Conservation (phyloP, 2,329 filamentous ascomycete genomes). For the Biscogniauxia mediterranea region DNA sequence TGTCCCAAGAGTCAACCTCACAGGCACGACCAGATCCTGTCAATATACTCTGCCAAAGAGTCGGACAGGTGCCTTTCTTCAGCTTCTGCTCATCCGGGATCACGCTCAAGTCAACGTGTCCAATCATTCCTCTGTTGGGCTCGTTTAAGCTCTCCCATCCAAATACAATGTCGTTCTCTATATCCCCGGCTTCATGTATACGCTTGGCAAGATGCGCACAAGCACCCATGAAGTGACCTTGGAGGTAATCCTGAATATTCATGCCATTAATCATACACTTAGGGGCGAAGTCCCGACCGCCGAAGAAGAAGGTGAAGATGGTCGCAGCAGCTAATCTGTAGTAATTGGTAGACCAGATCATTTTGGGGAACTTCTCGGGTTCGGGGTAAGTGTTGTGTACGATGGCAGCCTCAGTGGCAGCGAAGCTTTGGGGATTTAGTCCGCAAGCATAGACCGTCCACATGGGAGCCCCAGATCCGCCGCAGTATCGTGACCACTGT, state of each 20-base stretch:
- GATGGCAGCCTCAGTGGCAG: conserved; percentile 82
- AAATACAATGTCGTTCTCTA: conserved; percentile 83
- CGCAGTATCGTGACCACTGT: conserved; percentile 90
- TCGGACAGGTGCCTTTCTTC: conserved; percentile 90
- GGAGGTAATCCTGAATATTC: conserved; percentile 95
- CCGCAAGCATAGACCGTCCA: conserved; percentile 97
- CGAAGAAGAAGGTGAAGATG: conserved; percentile 94
- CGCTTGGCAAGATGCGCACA: conserved; percentile 77
- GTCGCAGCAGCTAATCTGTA: conserved; percentile 81
- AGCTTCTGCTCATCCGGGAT: conserved; percentile 86
- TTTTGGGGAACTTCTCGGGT: conserved; percentile 86
- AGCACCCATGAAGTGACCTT: conserved; percentile 79
- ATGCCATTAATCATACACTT: conserved; percentile 92
- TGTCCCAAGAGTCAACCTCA: conserved; percentile 89
- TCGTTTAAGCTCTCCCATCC: conserved; percentile 98
- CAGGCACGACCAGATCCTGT: conserved; percentile 88
- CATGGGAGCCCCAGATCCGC: conserved; percentile 92
- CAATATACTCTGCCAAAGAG: conserved; percentile 89
- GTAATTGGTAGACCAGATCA: conserved; percentile 99
- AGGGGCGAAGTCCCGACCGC: conserved; percentile 84
- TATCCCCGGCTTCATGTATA: conserved; percentile 85
- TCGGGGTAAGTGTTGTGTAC: conserved; percentile 93
- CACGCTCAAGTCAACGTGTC: conserved; percentile 74
- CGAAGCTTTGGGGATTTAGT: conserved; percentile 81
- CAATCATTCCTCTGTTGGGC: conserved; percentile 84